Evolutionary conservation across 768 basidiomycete genomes (phyloP), one percentile per base, ranked within the genome.

Genomic region (Mycena epipterygia): DNA sequence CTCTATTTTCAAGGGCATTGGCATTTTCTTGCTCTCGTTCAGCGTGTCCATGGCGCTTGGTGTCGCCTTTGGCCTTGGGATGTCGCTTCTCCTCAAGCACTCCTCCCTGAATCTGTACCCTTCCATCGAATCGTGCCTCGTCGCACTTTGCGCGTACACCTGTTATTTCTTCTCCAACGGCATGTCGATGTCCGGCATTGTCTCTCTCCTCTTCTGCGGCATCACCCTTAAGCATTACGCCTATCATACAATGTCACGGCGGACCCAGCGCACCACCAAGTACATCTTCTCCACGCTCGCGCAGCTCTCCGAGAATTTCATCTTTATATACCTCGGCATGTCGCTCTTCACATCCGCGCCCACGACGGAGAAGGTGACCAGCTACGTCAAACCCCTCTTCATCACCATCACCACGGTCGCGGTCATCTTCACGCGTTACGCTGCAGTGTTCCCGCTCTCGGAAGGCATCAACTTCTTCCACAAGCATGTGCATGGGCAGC

Each of bases 111-210:
- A 88, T 59, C 87, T 89, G 58, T 97, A 92, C 80, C 96, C 96
- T n/a, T 91, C 92, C 64, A 97, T 99, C 77, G 98, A 98, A 81
- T 93, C 95, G n/a, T 98, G 97, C 79, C 89, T 99, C 37, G 95
- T 98, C 64, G 92, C 96, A 0, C 89, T 99, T 55, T 92, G 93
- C 68, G 97, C 98, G 25, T 98, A 98, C 81, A 98, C 95, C 0
- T 95, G 93, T 84, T 99, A 99, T 83, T 99, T 99, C 85, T 96
- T 99, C 85, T 97, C 95, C n/a, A 99, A 95, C 73, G 97, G 96
- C 7, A 81, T 97, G 42, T 90, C 91, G 51, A 96, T 98, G 94
- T 93, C 91, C 79, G 97, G 98, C 57, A 98, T 99, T 81, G 97
- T 99, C 49, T 98, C 97, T 5, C 89, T 99, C 44, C 91, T 99